These are phyloP conservation scores for Umbelopsis vinacea DNA, from an alignment of 192 early-diverging fungal genomes.

Conservation along the genomic window DNA sequence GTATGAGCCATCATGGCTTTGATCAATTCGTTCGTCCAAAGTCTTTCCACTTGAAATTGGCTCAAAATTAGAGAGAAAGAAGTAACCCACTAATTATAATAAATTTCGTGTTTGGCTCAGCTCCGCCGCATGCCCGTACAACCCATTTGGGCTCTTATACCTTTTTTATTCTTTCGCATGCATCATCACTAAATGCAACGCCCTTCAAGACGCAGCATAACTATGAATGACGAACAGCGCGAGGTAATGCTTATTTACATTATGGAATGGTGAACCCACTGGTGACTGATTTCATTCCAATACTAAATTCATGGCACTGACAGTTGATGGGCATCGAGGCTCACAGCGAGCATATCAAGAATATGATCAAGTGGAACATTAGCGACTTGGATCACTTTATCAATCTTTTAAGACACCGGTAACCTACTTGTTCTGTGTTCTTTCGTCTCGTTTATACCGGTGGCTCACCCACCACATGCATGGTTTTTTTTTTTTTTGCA, in stretches of 20 bases:
- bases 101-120: background rate
- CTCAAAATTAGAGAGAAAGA: conserved; percentile 21
- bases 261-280: background rate
- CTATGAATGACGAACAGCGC: conserved; percentile 14
- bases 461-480: background rate
- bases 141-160: background rate
- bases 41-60: conserved; percentile 41
- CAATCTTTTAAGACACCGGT: conserved; percentile 33
- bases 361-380: conserved; percentile 30
- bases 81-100: background rate
- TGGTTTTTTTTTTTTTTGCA: too few relatives aligned
- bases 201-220: conserved; percentile 13
- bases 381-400: conserved; percentile 33
- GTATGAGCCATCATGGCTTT: conserved; percentile 73
- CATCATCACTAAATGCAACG: conserved; percentile 20
- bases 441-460: background rate
- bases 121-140: conserved; percentile 16
- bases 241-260: background rate
- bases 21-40: conserved; percentile 64
- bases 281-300: too few relatives aligned
- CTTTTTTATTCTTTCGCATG: background rate
- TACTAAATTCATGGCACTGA: background rate
- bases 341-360: conserved; percentile 33
- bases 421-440: background rate
- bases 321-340: conserved; percentile 32